Conservation (phyloP, 2,329 filamentous ascomycete species). For the Zymoseptoria ardabiliae region DNA sequence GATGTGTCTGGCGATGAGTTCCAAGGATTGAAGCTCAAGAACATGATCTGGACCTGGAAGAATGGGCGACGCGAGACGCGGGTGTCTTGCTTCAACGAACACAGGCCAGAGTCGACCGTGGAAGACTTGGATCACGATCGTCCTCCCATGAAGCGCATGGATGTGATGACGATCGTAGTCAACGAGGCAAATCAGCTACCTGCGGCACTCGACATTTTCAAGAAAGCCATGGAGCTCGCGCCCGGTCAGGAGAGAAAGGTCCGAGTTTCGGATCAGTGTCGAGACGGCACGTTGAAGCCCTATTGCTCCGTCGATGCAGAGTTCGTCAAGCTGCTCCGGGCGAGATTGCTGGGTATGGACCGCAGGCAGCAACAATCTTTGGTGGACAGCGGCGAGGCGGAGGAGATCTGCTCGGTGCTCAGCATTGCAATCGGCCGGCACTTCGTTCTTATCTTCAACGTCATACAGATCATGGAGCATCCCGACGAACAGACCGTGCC, state of each 20-base stretch:
- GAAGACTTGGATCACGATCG: not conserved
- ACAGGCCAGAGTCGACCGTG: not conserved
- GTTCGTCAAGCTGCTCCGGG: not conserved
- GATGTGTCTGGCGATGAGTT: no score
- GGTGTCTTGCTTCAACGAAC: not conserved
- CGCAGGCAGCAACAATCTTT: not conserved
- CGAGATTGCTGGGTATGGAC: not conserved
- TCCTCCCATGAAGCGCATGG: no score
- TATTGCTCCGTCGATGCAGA: not conserved
- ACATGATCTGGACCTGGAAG: no score
- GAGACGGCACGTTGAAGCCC: not conserved
- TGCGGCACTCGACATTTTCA: not conserved
- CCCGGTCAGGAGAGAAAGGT: not conserved
- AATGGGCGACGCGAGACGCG: no score
- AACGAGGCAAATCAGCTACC: not conserved
- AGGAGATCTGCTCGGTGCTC: constrained; percentile 1
- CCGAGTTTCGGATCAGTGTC: not conserved
- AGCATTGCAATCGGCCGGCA: constrained; percentile 1
- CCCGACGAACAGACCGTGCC: constrained; percentile 4
- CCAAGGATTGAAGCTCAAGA: no score
- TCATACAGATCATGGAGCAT: constrained; percentile 5
- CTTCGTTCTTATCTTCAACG: constrained; percentile 1
- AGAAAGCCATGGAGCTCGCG: not conserved
- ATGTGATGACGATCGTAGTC: not conserved
- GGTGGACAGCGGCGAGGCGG: not conserved